Base-by-base conservation (phyloP, 148 eudicot genomes). In the Euryodendron excelsum region DNA sequence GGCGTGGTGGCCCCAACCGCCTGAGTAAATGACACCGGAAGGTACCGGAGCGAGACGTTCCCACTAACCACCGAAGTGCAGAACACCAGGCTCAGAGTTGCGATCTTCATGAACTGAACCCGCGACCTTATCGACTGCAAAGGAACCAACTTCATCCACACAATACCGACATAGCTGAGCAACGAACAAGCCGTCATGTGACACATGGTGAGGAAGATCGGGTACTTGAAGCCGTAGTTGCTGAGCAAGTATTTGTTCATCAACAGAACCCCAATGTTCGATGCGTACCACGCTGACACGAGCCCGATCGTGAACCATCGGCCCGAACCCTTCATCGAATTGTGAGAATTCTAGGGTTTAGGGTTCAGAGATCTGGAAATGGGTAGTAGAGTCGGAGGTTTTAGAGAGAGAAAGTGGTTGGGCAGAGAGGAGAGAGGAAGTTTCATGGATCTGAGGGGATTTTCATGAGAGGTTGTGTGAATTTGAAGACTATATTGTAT, bases 101-200 rank as follows among this genome's bases (percentile, higher is more conserved):
- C 77, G 72, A 93, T 93, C 81, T 91, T 93, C 21, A 62, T 28
- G 62, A 93, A 85, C 86, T 93, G 98, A 52, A 86, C 81, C 18
- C 94, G 71, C 23, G 98, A 93, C 73, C 91, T 79, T 11, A 93
- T 77, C 6, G 82, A 74, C 80, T 93, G 98, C 82, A 93, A 76
- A 2, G 98, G 94, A 1, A 91, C 98, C 68, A 90, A 45, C 82
- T 88, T 91, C 47, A 90, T 31, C 96, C 94, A 91, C 3, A 64
- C 85, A 61, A 91, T 87, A 8, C 94, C 96, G 4, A 89, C 70
- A 78, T 93, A 93, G 79, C 96, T 91, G 48, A 93, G 74, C 20
- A 93, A 81, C 7, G 98, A 91, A 75, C 98, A 93, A 4, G 98
- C 96, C 25, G 91, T 90, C 98, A 93, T 93, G 72, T 93, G 98